phyloP scores from a whole-genome alignment of 2,329 filamentous ascomycete species.

The Penicillium sp. region DNA sequence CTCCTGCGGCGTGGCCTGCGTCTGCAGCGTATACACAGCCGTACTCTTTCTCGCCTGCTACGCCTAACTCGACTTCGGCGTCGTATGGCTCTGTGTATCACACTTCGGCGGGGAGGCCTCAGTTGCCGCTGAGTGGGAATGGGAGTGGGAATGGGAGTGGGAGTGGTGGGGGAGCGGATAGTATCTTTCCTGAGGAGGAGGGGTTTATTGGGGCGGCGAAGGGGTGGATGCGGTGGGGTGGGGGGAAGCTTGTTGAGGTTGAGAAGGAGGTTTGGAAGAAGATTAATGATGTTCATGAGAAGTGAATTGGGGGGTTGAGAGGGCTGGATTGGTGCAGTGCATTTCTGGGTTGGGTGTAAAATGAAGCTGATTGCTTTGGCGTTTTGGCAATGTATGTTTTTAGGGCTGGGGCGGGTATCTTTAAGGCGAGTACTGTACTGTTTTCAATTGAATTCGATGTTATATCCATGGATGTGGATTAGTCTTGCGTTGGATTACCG shows the following conservation, averaged over 20 bases:
- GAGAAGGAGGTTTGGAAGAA: slow-evolving; percentile 52
- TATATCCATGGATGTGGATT: not conserved
- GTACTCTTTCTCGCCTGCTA: not conserved
- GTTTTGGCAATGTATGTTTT: not conserved
- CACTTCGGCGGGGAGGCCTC: slow-evolving; percentile 16
- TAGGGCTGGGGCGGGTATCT: not conserved
- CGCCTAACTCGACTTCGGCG: slow-evolving; percentile 25
- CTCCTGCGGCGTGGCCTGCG: not conserved
- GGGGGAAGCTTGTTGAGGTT: slow-evolving; percentile 45
- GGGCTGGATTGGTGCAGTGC: not conserved
- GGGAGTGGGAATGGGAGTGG: slow-evolving; percentile 8
- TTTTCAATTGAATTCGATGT: not conserved
- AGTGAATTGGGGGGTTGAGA: not conserved
- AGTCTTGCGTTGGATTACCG: no score
- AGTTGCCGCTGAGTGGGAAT: slow-evolving; percentile 15
- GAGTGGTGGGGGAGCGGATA: slow-evolving; percentile 16
- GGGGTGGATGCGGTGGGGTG: slow-evolving; percentile 45
- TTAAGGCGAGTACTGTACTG: not conserved
- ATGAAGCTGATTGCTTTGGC: not conserved
- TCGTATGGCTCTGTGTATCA: slow-evolving; percentile 32
- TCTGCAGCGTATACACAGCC: no score
- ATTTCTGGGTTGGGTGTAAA: no score
- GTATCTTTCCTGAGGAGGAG: slow-evolving; percentile 32
- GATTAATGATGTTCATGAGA: slow-evolving; percentile 44
- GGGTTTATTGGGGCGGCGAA: slow-evolving; percentile 43